Base-by-base conservation (phyloP, 805 yeast species). In the Komagataella populi region DNA sequence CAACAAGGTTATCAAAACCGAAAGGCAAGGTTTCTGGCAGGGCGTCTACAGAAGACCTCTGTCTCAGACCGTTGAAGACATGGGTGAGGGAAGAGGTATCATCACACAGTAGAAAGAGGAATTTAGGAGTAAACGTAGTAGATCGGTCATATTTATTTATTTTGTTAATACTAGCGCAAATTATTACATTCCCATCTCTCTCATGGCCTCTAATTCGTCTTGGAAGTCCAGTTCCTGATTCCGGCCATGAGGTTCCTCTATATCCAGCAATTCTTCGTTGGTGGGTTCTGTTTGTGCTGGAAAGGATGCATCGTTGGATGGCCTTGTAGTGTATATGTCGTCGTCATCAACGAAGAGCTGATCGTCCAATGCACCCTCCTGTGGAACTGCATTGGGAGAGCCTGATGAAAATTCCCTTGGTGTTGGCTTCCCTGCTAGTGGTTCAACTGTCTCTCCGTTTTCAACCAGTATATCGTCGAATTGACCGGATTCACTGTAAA, bases 31-130 rank as follows among this genome's bases (percentile, higher is more conserved):
- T 44, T 84, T 85, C 69, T 87, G 89, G 89, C 91, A 86, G 56
- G 81, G 82, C 44, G 78, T 80, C 63, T 78, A 81, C 70, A 82
- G 96, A 72, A 78, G 86, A 61, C 95, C 95, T 16, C 69, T 87
- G 57, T 80, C 88, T 18, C 89, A 85, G 68, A 85, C 95, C 7
- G 77, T 84, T 23, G 83, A 78, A 55, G 82, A 81, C 60, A 72
- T 87, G 57, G 96, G 96, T 56, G 80, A 69, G 57, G 83, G 83
- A 51, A 70, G 83, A 63, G 82, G 83, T 57, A 73, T 77, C 54
- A 71, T 74, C 57, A 67, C 63, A 52, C 57, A 58, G 30, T 64
- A 53, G 47, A 20, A 20, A 3, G n/a, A 47, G 14, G 24, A 36
- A 10, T 7, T 7, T 7, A 4, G 17, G 14, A 39, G 23, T 44